These are phyloP conservation scores for Malassezia nana DNA, from an alignment of 1,284 basidiomycete species.

Conservation along the genomic window DNA sequence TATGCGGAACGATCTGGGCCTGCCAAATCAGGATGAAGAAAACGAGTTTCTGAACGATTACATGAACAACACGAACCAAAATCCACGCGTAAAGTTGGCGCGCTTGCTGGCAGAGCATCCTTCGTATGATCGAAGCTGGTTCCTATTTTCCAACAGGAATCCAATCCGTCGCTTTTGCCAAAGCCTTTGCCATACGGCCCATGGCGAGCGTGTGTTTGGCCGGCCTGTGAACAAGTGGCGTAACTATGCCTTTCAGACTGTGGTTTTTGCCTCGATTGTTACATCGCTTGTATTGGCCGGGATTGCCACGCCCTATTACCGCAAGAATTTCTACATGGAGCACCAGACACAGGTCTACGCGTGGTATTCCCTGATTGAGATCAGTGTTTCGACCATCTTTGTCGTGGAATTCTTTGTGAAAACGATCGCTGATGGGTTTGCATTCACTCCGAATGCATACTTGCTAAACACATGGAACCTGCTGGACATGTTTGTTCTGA, in stretches of 20 bases:
- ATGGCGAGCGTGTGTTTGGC: constrained; percentile 63
- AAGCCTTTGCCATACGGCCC: constrained; percentile 68
- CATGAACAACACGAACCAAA: constrained; percentile 52
- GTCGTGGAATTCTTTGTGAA: constrained; percentile 81
- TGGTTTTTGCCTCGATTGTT: constrained; percentile 68
- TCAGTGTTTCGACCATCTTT: constrained; percentile 65
- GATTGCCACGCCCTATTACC: constrained; percentile 76
- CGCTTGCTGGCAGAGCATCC: constrained; percentile 84
- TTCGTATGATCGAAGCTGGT: constrained; percentile 79
- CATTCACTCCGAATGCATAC: constrained; percentile 87
- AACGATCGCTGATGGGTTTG: constrained; percentile 75
- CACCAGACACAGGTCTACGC: constrained; percentile 60
- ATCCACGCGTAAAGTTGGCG: constrained; percentile 69
- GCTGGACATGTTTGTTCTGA: constrained; percentile 77
- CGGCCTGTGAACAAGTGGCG: constrained; percentile 50
- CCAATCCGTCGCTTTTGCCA: constrained; percentile 69
- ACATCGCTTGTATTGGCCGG: constrained; percentile 74
- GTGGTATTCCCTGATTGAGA: constrained; percentile 83
- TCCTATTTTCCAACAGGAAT: constrained; percentile 76
- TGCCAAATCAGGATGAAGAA: constrained; percentile 18
- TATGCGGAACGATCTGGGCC: constrained; percentile 43
- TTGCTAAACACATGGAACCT: constrained; percentile 83
- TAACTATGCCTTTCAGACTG: constrained; percentile 64
- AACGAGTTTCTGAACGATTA: constrained; percentile 27
- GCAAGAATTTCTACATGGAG: constrained; percentile 60